phyloP scores from a whole-genome alignment of 2,329 filamentous ascomycete genomes.

The Colletotrichum sp. region DNA sequence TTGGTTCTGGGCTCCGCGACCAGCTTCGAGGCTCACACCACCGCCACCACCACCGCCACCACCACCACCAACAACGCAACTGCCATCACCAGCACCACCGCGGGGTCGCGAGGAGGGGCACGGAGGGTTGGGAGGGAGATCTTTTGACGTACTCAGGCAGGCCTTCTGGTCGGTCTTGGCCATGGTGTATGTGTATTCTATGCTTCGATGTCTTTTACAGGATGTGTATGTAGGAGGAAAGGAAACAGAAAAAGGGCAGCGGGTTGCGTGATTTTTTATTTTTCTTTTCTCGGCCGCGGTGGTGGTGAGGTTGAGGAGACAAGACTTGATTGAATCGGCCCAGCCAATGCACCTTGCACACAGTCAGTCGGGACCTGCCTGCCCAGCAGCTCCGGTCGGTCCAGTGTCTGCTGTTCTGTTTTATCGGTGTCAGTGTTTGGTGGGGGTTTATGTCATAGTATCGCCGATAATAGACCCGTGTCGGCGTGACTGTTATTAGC shows the following conservation, averaged over 20 bases:
- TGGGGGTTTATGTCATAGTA: slow-evolving; percentile 20
- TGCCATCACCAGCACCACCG: background rate
- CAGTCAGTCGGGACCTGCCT: background rate
- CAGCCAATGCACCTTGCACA: slow-evolving; percentile 12
- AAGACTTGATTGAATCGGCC: slow-evolving; percentile 15
- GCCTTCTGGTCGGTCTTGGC: slow-evolving; percentile 63
- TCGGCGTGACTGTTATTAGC: background rate
- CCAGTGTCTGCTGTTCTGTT: slow-evolving; percentile 4
- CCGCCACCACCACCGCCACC: no score
- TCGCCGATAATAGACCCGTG: slow-evolving; percentile 15
- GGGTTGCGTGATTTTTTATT: slow-evolving; percentile 34
- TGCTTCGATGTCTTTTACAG: slow-evolving; percentile 9
- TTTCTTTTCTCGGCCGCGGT: slow-evolving; percentile 15
- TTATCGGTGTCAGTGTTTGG: slow-evolving; percentile 17
- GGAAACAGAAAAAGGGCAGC: background rate
- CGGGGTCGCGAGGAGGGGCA: slow-evolving; percentile 16
- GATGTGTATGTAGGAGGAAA: background rate
- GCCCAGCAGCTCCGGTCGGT: background rate
- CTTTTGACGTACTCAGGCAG: slow-evolving; percentile 61
- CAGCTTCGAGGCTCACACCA: no score
- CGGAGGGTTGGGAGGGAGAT: slow-evolving; percentile 33
- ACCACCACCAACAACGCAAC: background rate
- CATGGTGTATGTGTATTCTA: slow-evolving; percentile 38
- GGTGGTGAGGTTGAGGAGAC: slow-evolving; percentile 26
- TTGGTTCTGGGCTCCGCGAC: no score